A percentile compares a stretch with the other conserved stretches of the same genome.
Conservation (phyloP, 805 yeast species). For the Yamadazyma nakazawae region DNA sequence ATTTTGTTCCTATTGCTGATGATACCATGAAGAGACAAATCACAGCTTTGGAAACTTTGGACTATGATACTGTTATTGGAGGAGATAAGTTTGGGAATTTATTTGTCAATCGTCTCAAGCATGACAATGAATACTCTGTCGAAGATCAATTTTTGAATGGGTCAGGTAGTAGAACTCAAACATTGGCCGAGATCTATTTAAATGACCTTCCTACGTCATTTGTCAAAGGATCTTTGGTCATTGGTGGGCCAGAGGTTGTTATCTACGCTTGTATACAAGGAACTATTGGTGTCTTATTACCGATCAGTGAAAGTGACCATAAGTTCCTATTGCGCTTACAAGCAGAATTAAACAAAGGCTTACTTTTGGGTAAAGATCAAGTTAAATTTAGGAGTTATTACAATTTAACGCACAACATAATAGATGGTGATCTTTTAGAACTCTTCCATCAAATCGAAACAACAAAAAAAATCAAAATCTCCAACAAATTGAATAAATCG, state of each 20-base stretch:
- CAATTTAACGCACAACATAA: slow-evolving; percentile 68
- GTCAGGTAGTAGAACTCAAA: slow-evolving; percentile 48
- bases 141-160: slow-evolving; percentile 40
- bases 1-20: slow-evolving; percentile 62
- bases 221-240: slow-evolving; percentile 48
- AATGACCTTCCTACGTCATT: slow-evolving; percentile 72
- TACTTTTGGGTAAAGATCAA: slow-evolving; percentile 65
- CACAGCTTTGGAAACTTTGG: slow-evolving; percentile 58
- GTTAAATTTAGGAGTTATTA: slow-evolving; percentile 71
- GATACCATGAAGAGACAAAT: slow-evolving; percentile 68
- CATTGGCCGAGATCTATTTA: slow-evolving; percentile 55
- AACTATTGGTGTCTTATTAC: slow-evolving; percentile 68
- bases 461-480: slow-evolving; percentile 34
- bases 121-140: slow-evolving; percentile 23
- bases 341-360: slow-evolving; percentile 15
- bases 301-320: slow-evolving; percentile 50
- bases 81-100: slow-evolving; percentile 89
- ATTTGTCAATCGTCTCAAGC: slow-evolving; percentile 57
- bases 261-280: slow-evolving; percentile 81
- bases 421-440: slow-evolving; percentile 90
- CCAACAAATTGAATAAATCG: slow-evolving; percentile 42
- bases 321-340: slow-evolving; percentile 25
- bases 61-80: slow-evolving; percentile 70
- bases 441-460: slow-evolving; percentile 37
- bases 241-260: slow-evolving; percentile 62